Percentiles rank a stretch among this genome's conserved stretches.
Conservation (phyloP, 345 rosid species). For the Lepidium didymum region DNA sequence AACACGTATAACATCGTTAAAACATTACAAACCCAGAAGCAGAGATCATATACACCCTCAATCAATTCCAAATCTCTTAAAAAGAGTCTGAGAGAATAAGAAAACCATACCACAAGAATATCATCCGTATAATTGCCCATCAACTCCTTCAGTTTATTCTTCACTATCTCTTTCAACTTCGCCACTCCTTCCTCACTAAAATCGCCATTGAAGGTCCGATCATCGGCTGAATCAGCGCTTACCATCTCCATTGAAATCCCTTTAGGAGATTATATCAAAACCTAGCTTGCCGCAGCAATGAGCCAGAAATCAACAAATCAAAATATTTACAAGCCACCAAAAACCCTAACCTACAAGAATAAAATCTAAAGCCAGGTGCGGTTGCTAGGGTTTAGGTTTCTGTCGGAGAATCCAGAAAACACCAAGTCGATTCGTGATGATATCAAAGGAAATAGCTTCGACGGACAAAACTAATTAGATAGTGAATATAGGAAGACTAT, state of each 20-base stretch:
- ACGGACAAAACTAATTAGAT: neutral
- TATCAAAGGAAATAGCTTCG: neutral
- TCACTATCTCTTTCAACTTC: constrained; percentile 60
- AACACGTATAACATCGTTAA: neutral
- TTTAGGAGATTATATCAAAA: constrained; percentile 9
- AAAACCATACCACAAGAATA: constrained; percentile 69
- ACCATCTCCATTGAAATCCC: constrained; percentile 44
- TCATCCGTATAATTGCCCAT: constrained; percentile 99
- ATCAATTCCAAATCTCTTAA: neutral
- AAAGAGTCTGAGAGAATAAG: neutral
- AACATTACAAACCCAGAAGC: neutral
- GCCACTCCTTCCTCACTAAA: constrained; percentile 74
- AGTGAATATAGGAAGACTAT: neutral
- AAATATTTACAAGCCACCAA: neutral
- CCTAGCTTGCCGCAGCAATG: constrained; percentile 27
- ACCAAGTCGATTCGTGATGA: constrained; percentile 1
- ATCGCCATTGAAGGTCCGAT: constrained; percentile 60
- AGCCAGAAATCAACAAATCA: neutral
- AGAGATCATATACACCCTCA: neutral
- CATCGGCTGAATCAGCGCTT: constrained; percentile 53
- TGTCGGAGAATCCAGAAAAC: constrained; percentile 15
- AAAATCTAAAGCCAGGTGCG: neutral
- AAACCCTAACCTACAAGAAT: constrained; percentile 18
- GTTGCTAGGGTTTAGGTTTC: constrained; percentile 21
- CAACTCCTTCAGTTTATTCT: constrained; percentile 79